phyloP scores from a whole-genome alignment of 257 asterid species.

The Coffea eugenioides region DNA sequence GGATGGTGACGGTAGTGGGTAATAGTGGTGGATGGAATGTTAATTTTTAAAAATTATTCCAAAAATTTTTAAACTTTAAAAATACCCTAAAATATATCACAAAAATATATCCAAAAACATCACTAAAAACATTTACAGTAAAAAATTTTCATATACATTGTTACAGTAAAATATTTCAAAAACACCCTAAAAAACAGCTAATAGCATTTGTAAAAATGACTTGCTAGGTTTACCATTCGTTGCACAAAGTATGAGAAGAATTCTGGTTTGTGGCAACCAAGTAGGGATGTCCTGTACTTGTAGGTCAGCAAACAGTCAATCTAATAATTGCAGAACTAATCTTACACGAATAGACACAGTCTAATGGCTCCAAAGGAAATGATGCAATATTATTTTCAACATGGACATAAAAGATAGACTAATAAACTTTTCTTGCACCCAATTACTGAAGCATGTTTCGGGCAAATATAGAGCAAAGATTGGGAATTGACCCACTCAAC shows the following conservation, averaged over 20 bases:
- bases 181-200: too few relatives aligned
- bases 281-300: not conserved
- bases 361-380: not conserved
- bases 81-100: too few relatives aligned
- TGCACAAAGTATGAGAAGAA: not conserved
- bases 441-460: conserved; percentile 5
- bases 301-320: not conserved
- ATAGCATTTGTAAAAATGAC: too few relatives aligned
- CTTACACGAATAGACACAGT: not conserved
- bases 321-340: not conserved
- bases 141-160: too few relatives aligned
- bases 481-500: not conserved
- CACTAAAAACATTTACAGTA: too few relatives aligned
- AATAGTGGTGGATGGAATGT: too few relatives aligned
- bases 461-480: conserved; percentile 4
- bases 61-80: too few relatives aligned
- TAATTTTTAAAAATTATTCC: too few relatives aligned
- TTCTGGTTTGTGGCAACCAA: not conserved
- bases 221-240: too few relatives aligned
- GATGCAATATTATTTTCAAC: not conserved
- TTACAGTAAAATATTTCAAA: too few relatives aligned
- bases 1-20: too few relatives aligned
- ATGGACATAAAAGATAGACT: conserved; percentile 7
- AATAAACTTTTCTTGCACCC: not conserved
- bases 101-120: too few relatives aligned